These are phyloP conservation scores for Yamadazyma paraphyllophila DNA, from an alignment of 805 yeast genomes.

Conservation along the genomic window DNA sequence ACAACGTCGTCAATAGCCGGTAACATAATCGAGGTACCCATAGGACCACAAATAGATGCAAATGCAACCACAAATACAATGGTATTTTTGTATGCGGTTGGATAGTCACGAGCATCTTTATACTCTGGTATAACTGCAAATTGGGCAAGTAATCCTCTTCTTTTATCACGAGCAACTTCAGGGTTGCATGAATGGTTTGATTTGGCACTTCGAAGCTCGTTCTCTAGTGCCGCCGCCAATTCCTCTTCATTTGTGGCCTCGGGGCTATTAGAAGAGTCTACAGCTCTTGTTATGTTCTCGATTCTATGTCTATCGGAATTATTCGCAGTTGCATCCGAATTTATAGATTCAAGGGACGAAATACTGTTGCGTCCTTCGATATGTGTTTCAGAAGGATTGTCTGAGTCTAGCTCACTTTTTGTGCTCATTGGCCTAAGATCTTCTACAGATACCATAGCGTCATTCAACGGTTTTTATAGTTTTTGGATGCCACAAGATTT, in stretches of 20 bases:
- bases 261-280: not conserved
- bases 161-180: conserved; percentile 26
- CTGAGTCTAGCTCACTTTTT: too few relatives aligned
- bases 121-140: conserved; percentile 65
- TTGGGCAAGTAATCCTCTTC: conserved; percentile 59
- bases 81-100: conserved; percentile 45
- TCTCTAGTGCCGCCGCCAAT: not conserved
- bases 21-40: conserved; percentile 81
- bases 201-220: not conserved
- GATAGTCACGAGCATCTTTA: conserved; percentile 66
- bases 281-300: not conserved
- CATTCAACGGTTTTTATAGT: not conserved
- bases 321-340: not conserved
- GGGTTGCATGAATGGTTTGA: conserved; percentile 2
- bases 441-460: not conserved
- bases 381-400: too few relatives aligned
- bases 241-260: not conserved
- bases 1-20: conserved; percentile 72
- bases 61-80: conserved; percentile 65
- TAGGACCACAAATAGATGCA: conserved; percentile 80
- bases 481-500: not conserved
- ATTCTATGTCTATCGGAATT: not conserved
- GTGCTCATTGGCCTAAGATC: too few relatives aligned
- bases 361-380: not conserved
- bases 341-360: conserved; percentile 6